Base-by-base conservation (phyloP, 192 early-diverging fungal genomes). In the Coemansia guatemalensis region DNA sequence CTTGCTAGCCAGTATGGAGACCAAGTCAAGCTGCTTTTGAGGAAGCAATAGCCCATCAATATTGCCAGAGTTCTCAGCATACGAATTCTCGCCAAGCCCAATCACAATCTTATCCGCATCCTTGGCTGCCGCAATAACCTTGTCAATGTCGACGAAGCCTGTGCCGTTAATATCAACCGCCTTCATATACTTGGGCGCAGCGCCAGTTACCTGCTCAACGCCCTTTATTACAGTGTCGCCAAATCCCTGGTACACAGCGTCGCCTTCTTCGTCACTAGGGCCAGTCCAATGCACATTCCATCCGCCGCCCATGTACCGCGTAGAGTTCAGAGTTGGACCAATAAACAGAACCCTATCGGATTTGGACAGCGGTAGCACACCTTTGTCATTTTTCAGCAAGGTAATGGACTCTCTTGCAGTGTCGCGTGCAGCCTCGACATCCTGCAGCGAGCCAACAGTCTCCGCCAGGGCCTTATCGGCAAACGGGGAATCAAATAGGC, bases 221-320 rank as follows among this genome's bases (percentile, higher is more conserved):
- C 41, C 68, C 52, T 54, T 35, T 32, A 76, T 30, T 21, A 77
- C 53, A 5, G 68, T 70, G 24, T 75, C 61, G 57, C 68, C 74
- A 56, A 64, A 65, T 27, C 60, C 64, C 35, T 69, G 67, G 58
- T 87, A 84, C 20, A 74, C 67, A 7, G 71, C 67, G 23, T 80
- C 76, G 5, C 86, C 74, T 22, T 84, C 78, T 24, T 57, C 56
- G 8, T 65, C 58, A 6, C 58, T 54, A 3, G 78, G 78, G 8
- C 84, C 84, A 64, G 86, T 84, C 85, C 85, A 88, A 53, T 85
- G 79, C 56, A 88, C 70, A 2, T 85, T 85, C 85, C 85, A 88
- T 2, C 85, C 87, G 23, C 85, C 87, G 44, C 77, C 81, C 32
- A 85, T 64, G 9, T 75, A 80, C 22, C 81, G 67, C 3, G 85